Evolutionary conservation across 768 basidiomycete genomes (phyloP).

Genomic region (Lactarius trivialis): DNA sequence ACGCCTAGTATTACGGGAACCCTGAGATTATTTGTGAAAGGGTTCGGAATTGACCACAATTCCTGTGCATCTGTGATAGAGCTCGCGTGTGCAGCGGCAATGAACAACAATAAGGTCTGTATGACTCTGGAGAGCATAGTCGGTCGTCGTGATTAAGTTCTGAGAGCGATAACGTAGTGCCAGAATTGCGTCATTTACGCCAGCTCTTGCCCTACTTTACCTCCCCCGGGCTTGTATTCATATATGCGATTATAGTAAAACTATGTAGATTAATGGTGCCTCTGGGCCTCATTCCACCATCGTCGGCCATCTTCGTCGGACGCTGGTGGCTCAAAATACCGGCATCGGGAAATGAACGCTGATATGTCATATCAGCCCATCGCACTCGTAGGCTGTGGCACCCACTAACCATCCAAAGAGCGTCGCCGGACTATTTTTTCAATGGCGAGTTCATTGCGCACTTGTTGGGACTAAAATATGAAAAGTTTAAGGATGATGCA

Average conservation of each 20-base stretch:
- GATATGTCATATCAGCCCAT: constrained; percentile 7
- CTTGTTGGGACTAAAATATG: constrained; percentile 53
- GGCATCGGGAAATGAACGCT: constrained; percentile 78
- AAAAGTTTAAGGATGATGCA: constrained; percentile 1
- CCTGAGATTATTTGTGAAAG: constrained; percentile 28
- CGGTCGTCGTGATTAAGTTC: neutral
- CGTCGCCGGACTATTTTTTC: constrained; percentile 66
- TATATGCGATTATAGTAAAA: neutral
- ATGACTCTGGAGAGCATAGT: neutral
- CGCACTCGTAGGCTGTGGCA: constrained; percentile 1
- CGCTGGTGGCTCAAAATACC: constrained; percentile 64
- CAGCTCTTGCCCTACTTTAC: no score
- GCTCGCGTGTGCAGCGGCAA: neutral
- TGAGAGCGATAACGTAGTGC: no score
- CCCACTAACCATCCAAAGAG: constrained; percentile 57
- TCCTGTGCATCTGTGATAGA: constrained; percentile 4
- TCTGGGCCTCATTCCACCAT: constrained; percentile 45
- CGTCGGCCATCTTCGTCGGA: constrained; percentile 50
- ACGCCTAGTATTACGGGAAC: constrained; percentile 52
- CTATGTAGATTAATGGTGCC: constrained; percentile 10
- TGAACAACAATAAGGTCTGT: neutral
- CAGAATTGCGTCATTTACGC: constrained; percentile 12
- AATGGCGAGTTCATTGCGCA: constrained; percentile 66
- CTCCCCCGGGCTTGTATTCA: no score
- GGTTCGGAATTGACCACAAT: neutral